Percentiles rank a stretch among this genome's conserved stretches.
These are phyloP conservation scores for Gnaphalium uliginosum DNA, from an alignment of 129 eudicot genomes.

Conservation along the genomic window DNA sequence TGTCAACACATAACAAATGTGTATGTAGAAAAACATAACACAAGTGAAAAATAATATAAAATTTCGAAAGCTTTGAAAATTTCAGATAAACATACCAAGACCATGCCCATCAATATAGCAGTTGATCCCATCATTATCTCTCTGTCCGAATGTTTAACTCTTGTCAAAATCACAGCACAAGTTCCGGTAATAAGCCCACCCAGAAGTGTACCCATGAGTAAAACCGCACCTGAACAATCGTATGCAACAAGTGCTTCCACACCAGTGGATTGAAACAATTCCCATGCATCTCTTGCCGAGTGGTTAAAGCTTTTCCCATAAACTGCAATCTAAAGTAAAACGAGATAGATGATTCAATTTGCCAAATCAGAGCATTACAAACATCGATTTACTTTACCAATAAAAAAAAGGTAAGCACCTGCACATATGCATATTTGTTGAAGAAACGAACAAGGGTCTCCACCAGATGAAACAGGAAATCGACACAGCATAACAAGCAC, in stretches of 20 bases:
- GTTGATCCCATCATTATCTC: constrained; percentile 87
- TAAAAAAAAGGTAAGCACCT: constrained; percentile 43
- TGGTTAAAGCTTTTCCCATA: constrained; percentile 92
- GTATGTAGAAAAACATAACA: neutral
- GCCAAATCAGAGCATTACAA: neutral
- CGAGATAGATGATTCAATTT: neutral
- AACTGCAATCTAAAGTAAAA: constrained; percentile 73
- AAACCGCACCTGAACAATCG: constrained; percentile 95
- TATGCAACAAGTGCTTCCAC: constrained; percentile 95
- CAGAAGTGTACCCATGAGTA: constrained; percentile 86
- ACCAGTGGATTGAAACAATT: constrained; percentile 96
- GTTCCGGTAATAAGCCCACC: constrained; percentile 95
- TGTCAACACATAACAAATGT: neutral
- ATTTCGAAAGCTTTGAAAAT: neutral
- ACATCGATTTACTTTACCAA: neutral
- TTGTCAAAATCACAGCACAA: constrained; percentile 70
- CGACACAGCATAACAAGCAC: constrained; percentile 92
- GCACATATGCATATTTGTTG: constrained; percentile 96
- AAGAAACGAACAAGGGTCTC: constrained; percentile 96
- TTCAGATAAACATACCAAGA: constrained; percentile 58
- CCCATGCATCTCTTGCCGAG: constrained; percentile 99
- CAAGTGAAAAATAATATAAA: neutral
- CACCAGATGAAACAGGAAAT: constrained; percentile 87
- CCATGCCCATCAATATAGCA: constrained; percentile 92
- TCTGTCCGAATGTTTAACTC: constrained; percentile 62